Evolutionary conservation across 371 early-diverging fungal genomes (phyloP), one percentile per base, ranked within the genome.

Genomic region (Dichotomocladium elegans): DNA sequence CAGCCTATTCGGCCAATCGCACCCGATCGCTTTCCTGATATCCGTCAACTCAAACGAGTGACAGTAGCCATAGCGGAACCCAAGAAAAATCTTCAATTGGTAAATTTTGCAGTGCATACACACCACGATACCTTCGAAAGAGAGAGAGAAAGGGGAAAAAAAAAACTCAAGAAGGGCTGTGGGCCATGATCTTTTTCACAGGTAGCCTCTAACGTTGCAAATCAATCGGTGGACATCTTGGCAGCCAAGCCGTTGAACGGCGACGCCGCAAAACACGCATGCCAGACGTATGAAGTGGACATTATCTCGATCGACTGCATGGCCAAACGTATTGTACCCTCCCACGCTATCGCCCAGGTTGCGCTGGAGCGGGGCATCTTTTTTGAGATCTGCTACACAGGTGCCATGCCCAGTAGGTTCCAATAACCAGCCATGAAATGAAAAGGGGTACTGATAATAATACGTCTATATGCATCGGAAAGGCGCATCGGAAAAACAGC

Each of bases 341-440:
- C 47, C 58, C 95, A 60, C 85, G 90, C 15, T 85, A 83, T 71
- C 70, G 82, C 72, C 50, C 93, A 51, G 82, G 88, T 69, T 70
- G 83, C 62, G 63, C 87, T 93, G 3, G 78, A 80, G 17, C 81
- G 89, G 25, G 96, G 95, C 8, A 73, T 93, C 6, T 78, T 77
- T 53, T 93, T 98, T 60, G 98, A 98, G 61, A 80, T 98, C 11
- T 76, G 82, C n/a, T 94, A 93, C 57, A 67, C 80, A 3, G 85
- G 80, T 9, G 82, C 88, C 8, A 76, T 91, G 28, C 56, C 85
- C 72, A 89, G 89, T 86, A 67, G 53, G 55, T n/a, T n/a, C n/a
- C n/a, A n/a, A n/a, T n/a, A n/a, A n/a, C n/a, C n/a, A n/a, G n/a
- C n/a, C n/a, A n/a, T 44, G 25, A 4, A 14, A n/a, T 15, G 22